A percentile compares a stretch with the other conserved stretches of the same genome.
Conservation (phyloP, 73 alveolate genomes). For the Paramecium bursaria region DNA sequence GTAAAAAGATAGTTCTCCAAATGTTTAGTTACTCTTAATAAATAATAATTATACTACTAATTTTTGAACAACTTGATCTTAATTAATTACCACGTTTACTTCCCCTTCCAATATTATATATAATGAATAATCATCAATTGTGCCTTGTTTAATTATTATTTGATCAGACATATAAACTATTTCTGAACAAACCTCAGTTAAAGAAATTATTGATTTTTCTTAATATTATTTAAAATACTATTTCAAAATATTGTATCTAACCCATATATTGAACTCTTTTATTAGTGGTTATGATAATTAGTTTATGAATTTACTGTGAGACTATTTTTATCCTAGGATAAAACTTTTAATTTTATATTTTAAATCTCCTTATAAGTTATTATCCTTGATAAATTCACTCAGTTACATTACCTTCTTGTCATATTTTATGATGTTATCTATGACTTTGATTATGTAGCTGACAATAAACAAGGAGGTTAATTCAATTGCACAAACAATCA, state of each 20-base stretch:
- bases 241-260: background rate
- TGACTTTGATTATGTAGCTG: background rate
- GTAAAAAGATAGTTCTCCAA: conserved; percentile 54
- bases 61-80: background rate
- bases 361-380: background rate
- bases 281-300: background rate
- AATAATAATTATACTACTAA: too few relatives aligned
- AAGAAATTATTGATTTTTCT: background rate
- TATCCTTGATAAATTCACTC: conserved; percentile 26
- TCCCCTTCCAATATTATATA: conserved; percentile 48
- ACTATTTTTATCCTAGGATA: background rate
- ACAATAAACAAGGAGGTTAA: background rate
- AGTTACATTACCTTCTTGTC: background rate
- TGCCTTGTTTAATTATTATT: background rate
- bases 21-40: conserved; percentile 30
- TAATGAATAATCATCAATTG: conserved; percentile 38
- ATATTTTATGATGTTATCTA: background rate
- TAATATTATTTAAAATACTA: conserved; percentile 12
- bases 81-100: too few relatives aligned
- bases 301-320: background rate
- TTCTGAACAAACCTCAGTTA: background rate
- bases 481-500: background rate
- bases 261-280: conserved; percentile 1
- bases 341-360: conserved; percentile 26
- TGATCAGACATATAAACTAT: conserved; percentile 2